Conservation (phyloP, 495 filamentous ascomycete species). For the Penicillium tannophilum region DNA sequence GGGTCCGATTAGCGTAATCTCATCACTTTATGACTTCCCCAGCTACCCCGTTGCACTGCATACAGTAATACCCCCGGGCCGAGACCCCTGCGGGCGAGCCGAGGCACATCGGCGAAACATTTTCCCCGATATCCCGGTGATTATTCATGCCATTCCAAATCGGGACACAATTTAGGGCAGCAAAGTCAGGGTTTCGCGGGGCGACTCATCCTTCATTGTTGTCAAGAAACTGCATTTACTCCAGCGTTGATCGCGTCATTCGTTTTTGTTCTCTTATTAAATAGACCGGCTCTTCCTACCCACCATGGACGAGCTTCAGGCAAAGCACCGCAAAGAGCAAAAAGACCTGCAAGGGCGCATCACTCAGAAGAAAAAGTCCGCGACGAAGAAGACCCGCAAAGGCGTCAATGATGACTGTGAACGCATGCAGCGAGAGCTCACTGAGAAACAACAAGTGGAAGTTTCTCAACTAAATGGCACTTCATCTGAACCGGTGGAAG, state of each 20-base stretch:
- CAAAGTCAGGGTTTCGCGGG: slow-evolving; percentile 37
- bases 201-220: slow-evolving; percentile 17
- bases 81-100: slow-evolving; percentile 26
- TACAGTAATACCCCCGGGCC: slow-evolving; percentile 16
- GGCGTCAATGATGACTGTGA: slow-evolving; percentile 84
- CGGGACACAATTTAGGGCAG: slow-evolving; percentile 30
- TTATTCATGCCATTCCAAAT: slow-evolving; percentile 23
- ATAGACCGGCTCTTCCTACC: not conserved
- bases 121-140: slow-evolving; percentile 9
- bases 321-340: slow-evolving; percentile 84
- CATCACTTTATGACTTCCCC: slow-evolving; percentile 7
- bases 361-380: slow-evolving; percentile 93
- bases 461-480: slow-evolving; percentile 58
- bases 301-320: slow-evolving; percentile 71
- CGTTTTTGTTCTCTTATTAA: slow-evolving; percentile 2
- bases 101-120: slow-evolving; percentile 19
- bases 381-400: slow-evolving; percentile 94
- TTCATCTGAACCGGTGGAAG: slow-evolving; percentile 24
- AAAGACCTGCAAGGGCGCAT: slow-evolving; percentile 80
- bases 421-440: slow-evolving; percentile 67
- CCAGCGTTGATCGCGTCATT: slow-evolving; percentile 6
- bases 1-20: slow-evolving; percentile 3
- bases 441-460: slow-evolving; percentile 67
- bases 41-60: slow-evolving; percentile 20
- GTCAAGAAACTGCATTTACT: not conserved